Evolutionary conservation across 23 red algal species (phyloP).

Genomic region (Pyropia yezoensis): DNA sequence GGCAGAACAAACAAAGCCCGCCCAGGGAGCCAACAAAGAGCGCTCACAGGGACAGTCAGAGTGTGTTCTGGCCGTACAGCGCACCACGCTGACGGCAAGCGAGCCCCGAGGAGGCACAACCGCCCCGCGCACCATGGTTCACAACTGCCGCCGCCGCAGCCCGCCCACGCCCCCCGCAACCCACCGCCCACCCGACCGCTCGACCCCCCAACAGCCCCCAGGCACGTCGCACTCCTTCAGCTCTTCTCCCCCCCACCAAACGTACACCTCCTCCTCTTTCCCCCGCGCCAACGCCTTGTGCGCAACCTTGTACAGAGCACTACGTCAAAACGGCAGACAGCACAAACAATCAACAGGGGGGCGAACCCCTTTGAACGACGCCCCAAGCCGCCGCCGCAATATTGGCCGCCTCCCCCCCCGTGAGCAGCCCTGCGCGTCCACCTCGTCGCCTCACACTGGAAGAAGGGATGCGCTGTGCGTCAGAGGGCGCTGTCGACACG

Average conservation of each 20-base stretch:
- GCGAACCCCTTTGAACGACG: conserved; percentile 39
- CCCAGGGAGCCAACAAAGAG: too few species aligned
- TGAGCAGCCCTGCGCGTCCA: conserved; percentile 46
- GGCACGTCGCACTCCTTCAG: too few species aligned
- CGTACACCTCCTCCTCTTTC: conserved; percentile 74
- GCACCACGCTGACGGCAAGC: too few species aligned
- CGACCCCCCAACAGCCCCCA: too few species aligned
- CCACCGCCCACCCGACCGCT: too few species aligned
- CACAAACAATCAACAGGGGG: conserved; percentile 46
- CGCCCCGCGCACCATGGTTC: too few species aligned
- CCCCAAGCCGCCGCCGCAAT: conserved; percentile 47
- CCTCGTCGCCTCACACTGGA: conserved; percentile 86
- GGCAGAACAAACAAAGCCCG: too few species aligned
- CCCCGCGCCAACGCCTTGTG: conserved; percentile 22
- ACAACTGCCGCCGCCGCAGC: too few species aligned
- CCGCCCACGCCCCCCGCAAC: too few species aligned
- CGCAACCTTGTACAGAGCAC: conserved; percentile 68
- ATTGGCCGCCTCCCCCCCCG: conserved; percentile 15
- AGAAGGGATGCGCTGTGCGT: conserved; percentile 83
- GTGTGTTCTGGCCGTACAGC: too few species aligned
- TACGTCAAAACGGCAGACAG: conserved; percentile 64
- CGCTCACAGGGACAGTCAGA: too few species aligned
- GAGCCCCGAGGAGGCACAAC: too few species aligned
- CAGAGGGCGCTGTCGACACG: conserved; percentile 43
- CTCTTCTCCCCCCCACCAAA: not conserved